A percentile compares a stretch with the other conserved stretches of the same genome.
Evolutionary conservation across 805 yeast species (phyloP).

Genomic region (Starmerella powellii): DNA sequence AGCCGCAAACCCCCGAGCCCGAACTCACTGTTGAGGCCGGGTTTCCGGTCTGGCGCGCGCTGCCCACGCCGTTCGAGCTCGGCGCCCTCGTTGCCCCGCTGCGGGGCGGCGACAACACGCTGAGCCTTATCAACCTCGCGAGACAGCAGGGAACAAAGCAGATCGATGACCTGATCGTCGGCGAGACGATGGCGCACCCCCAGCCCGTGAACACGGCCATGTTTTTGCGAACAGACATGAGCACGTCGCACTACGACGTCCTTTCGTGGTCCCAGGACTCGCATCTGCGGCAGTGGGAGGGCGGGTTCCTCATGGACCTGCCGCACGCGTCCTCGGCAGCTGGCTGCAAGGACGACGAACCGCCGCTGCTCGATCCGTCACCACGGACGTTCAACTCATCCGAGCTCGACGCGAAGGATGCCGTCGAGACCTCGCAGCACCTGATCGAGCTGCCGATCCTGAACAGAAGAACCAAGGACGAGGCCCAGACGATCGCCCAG

Average conservation of each 20-base stretch:
- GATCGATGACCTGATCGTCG: slow-evolving; percentile 27
- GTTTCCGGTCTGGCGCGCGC: slow-evolving; percentile 80
- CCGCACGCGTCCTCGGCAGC: slow-evolving; percentile 18
- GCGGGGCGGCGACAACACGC: slow-evolving; percentile 65
- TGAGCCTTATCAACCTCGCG: slow-evolving; percentile 36
- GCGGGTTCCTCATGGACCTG: slow-evolving; percentile 6
- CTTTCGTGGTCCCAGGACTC: slow-evolving; percentile 91
- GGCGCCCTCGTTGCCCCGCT: slow-evolving; percentile 85
- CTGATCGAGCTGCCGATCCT: slow-evolving; percentile 12
- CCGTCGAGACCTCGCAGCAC: background rate
- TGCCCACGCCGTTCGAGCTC: slow-evolving; percentile 79
- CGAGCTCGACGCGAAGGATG: slow-evolving; percentile 5
- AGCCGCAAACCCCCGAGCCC: slow-evolving; percentile 32
- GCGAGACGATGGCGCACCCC: slow-evolving; percentile 48
- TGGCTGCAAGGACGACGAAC: slow-evolving; percentile 18
- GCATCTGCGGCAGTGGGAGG: slow-evolving; percentile 69
- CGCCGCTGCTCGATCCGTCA: slow-evolving; percentile 5
- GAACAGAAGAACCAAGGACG: background rate
- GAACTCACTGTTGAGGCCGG: slow-evolving; percentile 51
- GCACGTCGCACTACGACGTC: slow-evolving; percentile 62
- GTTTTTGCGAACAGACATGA: slow-evolving; percentile 59
- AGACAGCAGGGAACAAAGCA: slow-evolving; percentile 23
- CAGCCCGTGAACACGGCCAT: slow-evolving; percentile 79
- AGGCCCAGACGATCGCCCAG: slow-evolving; percentile 9
- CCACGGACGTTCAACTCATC: slow-evolving; percentile 9